Evolutionary conservation across 768 basidiomycete genomes (phyloP), one percentile per base, ranked within the genome.

Genomic region (Pisolithus albus): DNA sequence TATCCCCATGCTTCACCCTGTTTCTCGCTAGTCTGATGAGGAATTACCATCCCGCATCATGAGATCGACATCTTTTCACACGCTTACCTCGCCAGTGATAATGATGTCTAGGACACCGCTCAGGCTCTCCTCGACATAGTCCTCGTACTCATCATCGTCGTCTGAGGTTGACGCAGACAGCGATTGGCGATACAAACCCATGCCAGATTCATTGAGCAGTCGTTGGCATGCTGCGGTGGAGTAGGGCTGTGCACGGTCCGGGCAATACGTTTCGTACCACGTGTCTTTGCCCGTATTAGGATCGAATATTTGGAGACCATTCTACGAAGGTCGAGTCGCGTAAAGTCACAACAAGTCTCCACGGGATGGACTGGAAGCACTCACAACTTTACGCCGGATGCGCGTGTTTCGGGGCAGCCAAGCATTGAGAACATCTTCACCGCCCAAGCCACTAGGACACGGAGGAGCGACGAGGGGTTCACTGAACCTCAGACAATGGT

Each of bases 1-100:
- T 73, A 65, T 5, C 79, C 78, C 79, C 79, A 80, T 21, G 76
- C 77, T 21, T 70, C 70, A 4, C 73, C 75, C 32, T 76, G 70
- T 48, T 60, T 66, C 56, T 70, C 66, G 44, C 68, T 64, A 19
- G 75, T 77, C 78, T 78, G 47, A 46, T 48, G 46, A 46, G 44
- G 45, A 49, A 50, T 26, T 26, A 28, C 3, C 4, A 44, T 28
- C 11, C 23, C 16, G 10, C 43, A n/a, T 45, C 15, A 16, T 26
- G 23, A 26, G 21, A 28, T 24, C 24, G 15, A 26, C 23, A 2
- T 34, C 11, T 34, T 9, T 4, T 16, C 19, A 34, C 24, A 49
- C 43, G 59, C 72, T 21, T 52, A 77, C 77, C 61, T 77, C 69
- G 34, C 79, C 80, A 13, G 76, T 76, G 49, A 80, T 66, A 53